Evolutionary conservation across 2,329 filamentous ascomycete species (phyloP).

Genomic region (Pestalotiopsis fici): DNA sequence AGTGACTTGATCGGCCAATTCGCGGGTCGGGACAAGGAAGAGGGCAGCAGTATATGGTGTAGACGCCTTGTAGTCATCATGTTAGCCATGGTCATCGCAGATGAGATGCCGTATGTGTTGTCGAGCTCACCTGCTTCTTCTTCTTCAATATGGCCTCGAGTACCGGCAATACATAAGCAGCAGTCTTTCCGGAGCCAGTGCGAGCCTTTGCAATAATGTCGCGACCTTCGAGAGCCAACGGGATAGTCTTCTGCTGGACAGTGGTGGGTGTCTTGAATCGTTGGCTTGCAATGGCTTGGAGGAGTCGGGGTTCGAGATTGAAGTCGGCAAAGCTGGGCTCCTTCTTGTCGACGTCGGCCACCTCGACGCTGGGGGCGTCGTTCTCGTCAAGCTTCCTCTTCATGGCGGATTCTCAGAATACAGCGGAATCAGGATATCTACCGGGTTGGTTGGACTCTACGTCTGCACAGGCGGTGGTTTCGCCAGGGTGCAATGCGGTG

Average conservation of each 20-base stretch:
- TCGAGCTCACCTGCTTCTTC: conserved; percentile 55
- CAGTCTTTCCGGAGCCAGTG: conserved; percentile 95
- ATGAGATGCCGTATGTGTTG: neutral
- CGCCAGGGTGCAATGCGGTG: neutral
- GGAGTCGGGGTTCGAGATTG: conserved; percentile 78
- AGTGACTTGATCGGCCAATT: conserved; percentile 89
- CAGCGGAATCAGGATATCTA: neutral
- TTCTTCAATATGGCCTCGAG: conserved; percentile 79
- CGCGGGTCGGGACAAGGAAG: conserved; percentile 90
- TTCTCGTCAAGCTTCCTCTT: conserved; percentile 61
- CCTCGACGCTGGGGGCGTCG: conserved; percentile 25
- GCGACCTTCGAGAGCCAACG: conserved; percentile 81
- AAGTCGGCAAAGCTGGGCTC: conserved; percentile 71
- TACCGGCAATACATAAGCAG: conserved; percentile 91
- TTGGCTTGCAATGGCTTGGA: conserved; percentile 83
- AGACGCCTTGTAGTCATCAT: conserved; percentile 35
- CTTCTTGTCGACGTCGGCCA: conserved; percentile 16
- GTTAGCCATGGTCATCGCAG: neutral
- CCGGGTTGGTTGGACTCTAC: neutral
- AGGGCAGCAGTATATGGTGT: conserved; percentile 65
- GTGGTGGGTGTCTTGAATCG: conserved; percentile 85
- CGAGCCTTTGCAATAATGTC: conserved; percentile 91
- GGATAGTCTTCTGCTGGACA: conserved; percentile 86
- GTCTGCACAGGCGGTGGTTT: neutral
- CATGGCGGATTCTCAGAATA: conserved; percentile 34